Evolutionary conservation across 2,329 filamentous ascomycete genomes (phyloP), one percentile per base, ranked within the genome.

Genomic region (Aspergillus tanneri): DNA sequence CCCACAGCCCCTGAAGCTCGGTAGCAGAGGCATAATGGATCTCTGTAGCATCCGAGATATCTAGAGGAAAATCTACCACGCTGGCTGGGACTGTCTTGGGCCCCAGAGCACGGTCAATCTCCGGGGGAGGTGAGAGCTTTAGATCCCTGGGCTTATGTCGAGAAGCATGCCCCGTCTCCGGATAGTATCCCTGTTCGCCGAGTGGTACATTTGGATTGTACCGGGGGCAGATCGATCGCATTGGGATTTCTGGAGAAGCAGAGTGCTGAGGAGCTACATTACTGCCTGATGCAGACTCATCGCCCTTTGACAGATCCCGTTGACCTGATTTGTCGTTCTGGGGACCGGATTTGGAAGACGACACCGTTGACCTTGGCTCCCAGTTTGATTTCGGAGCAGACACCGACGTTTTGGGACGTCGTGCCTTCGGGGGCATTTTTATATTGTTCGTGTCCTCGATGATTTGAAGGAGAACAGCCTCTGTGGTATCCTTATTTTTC

Each of bases 151-250:
- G 57, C 37, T 40, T 54, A 40, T 38, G 46, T 46, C 36, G 55
- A 46, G 18, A 52, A 32, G 11, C 40, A 39, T 54, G 50, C 22
- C 43, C 47, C 16, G 59, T 48, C 25, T 62, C 63, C 7, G 67
- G 65, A 37, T 62, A 66, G 50, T 72, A 71, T 7, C 60, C 54
- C 48, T 74, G 72, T 46, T 69, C 63, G 23, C 49, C 61, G 27
- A 70, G 56, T 12, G 69, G 62, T 1, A 70, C 19, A 11, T 66
- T 62, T 1, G 69, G 68, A 49, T 76, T 63, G 49, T 74, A 74
- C 8, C 60, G 68, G 6, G 73, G 74, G 49, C 76, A 75, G 53
- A 75, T 75, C 4, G 74, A 75, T 47, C 58, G 67, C 54, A 76
- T 73, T 9, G 70, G 69, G 18, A 66, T 49, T 3, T 64, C 56